Conservation (phyloP, 2,329 filamentous ascomycete species). For the Bipolaris zeicola region DNA sequence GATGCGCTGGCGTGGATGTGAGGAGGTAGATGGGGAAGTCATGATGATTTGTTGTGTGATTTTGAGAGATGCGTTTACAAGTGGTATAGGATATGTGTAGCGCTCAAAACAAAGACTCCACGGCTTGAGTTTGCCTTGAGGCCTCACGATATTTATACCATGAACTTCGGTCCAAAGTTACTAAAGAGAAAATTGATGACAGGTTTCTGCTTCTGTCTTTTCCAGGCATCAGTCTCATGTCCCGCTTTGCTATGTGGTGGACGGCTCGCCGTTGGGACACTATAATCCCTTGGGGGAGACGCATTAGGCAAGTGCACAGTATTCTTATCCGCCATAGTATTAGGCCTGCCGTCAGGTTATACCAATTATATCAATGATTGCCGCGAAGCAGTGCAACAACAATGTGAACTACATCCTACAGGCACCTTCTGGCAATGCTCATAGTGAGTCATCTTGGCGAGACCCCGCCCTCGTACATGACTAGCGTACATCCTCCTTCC, state of each 20-base stretch:
- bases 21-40: constrained; percentile 7
- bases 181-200: background rate
- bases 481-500: constrained; percentile 1
- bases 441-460: background rate
- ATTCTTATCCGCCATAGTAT: background rate
- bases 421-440: background rate
- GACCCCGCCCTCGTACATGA: constrained; percentile 1
- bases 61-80: too few relatives aligned
- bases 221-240: background rate
- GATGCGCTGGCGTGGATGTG: constrained; percentile 40
- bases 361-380: too few relatives aligned
- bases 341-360: too few relatives aligned
- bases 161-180: background rate
- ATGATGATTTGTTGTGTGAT: constrained; percentile 6
- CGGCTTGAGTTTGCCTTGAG: background rate
- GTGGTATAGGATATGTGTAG: background rate
- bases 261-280: background rate
- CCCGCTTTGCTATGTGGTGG: background rate
- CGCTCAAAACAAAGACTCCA: too few relatives aligned
- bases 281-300: background rate
- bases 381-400: background rate
- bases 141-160: background rate
- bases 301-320: background rate
- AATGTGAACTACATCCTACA: background rate
- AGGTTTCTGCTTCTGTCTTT: background rate